A percentile compares a stretch with the other conserved stretches of the same genome.
These are phyloP conservation scores for Syzygium grande DNA, from an alignment of 345 rosid genomes.

Conservation along the genomic window DNA sequence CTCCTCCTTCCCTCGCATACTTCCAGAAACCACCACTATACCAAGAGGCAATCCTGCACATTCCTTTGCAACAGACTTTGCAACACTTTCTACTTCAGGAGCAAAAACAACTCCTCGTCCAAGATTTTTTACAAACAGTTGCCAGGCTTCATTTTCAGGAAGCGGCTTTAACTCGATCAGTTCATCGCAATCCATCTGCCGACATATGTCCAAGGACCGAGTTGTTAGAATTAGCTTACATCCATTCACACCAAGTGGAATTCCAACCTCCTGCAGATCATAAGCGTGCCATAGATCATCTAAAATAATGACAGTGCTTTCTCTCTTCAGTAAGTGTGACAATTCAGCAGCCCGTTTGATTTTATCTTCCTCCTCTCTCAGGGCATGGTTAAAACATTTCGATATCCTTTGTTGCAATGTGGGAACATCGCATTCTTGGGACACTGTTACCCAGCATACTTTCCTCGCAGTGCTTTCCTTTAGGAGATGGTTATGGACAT, in stretches of 20 bases:
- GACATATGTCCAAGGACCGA: background rate
- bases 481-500: background rate
- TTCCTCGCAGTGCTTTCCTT: accelerated
- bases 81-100: background rate
- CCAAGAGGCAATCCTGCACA: background rate
- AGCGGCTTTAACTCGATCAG: background rate
- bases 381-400: accelerated
- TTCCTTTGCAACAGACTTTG: background rate
- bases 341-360: background rate
- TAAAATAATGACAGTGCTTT: background rate
- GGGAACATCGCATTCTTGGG: background rate
- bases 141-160: background rate
- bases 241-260: background rate
- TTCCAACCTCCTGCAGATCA: background rate
- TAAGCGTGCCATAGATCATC: slow-evolving; percentile 9
- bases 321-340: background rate
- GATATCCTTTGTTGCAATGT: background rate
- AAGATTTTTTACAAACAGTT: background rate
- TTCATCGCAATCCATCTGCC: background rate
- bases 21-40: background rate
- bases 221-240: slow-evolving; percentile 18
- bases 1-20: background rate
- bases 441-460: background rate
- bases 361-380: background rate
- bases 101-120: background rate